Evolutionary conservation across 768 basidiomycete species (phyloP).

Genomic region (Mycena maculata): DNA sequence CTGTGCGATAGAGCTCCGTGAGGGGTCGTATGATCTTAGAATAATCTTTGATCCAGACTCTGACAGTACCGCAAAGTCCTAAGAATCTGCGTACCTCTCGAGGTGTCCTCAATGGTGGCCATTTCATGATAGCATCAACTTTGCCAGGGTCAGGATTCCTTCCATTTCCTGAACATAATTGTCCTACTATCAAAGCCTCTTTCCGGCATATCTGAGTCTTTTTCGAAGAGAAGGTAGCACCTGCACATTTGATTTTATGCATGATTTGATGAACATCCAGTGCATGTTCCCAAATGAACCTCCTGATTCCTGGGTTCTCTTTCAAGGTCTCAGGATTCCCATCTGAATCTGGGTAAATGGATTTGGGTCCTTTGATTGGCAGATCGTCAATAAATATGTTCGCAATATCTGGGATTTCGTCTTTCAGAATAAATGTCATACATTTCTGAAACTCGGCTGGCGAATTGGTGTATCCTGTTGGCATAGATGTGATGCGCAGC

Average conservation of each 20-base stretch:
- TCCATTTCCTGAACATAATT: not conserved
- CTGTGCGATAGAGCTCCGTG: not conserved
- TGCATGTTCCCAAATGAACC: slow-evolving; percentile 49
- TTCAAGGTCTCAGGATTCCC: slow-evolving; percentile 29
- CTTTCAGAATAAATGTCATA: slow-evolving; percentile 42
- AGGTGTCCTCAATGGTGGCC: not conserved
- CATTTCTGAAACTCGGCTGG: slow-evolving; percentile 36
- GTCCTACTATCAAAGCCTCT: slow-evolving; percentile 43
- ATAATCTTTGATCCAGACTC: not conserved
- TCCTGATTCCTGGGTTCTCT: slow-evolving; percentile 38
- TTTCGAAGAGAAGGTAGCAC: slow-evolving; percentile 44
- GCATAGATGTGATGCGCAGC: too few species aligned
- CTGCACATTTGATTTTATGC: slow-evolving; percentile 40
- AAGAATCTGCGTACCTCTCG: not conserved
- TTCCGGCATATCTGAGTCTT: slow-evolving; percentile 43
- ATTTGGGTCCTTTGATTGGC: slow-evolving; percentile 40
- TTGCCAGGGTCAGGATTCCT: not conserved
- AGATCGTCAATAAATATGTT: slow-evolving; percentile 48
- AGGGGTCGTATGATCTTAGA: not conserved
- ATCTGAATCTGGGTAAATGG: slow-evolving; percentile 36
- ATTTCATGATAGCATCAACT: not conserved
- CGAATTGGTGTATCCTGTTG: too few species aligned
- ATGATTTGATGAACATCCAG: slow-evolving; percentile 37
- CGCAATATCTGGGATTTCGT: slow-evolving; percentile 44
- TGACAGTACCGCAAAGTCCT: too few species aligned